A percentile compares a stretch with the other conserved stretches of the same genome.
Evolutionary conservation across 129 eudicot genomes (phyloP).

Genomic region (Helianthus tuberosus): DNA sequence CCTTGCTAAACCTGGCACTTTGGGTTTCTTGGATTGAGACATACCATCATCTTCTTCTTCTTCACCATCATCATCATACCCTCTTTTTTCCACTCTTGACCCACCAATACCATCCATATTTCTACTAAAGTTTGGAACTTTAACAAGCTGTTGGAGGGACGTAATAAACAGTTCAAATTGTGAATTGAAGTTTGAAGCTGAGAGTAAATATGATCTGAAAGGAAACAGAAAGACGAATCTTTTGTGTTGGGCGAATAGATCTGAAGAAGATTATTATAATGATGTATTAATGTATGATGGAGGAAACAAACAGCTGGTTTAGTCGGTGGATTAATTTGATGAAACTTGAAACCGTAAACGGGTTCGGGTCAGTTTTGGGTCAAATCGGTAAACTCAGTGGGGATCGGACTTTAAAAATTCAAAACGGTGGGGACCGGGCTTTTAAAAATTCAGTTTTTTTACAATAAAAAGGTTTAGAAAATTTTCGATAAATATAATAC

Average conservation of each 20-base stretch:
- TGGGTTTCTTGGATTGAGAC: conserved; percentile 50
- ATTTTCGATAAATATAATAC: no score
- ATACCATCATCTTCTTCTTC: conserved; percentile 37
- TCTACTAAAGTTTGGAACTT: conserved; percentile 25
- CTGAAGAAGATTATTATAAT: conserved; percentile 25
- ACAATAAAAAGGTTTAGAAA: no score
- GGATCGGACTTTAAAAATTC: no score
- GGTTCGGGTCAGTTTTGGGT: no score
- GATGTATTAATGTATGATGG: conserved; percentile 11
- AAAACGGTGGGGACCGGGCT: no score
- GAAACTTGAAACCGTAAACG: conserved; percentile 11
- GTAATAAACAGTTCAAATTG: conserved; percentile 18
- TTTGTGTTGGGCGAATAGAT: conserved; percentile 20
- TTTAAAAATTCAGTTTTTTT: no score
- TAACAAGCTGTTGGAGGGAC: conserved; percentile 2
- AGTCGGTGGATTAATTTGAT: conserved; percentile 41
- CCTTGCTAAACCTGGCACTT: conserved; percentile 64
- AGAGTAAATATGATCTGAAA: conserved; percentile 12
- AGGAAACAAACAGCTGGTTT: conserved; percentile 28
- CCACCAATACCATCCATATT: conserved; percentile 50
- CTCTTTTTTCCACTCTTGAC: conserved; percentile 53
- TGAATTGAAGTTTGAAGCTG: conserved; percentile 1
- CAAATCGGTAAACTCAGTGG: no score
- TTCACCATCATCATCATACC: conserved; percentile 38
- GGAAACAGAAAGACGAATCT: conserved; percentile 16